These are phyloP conservation scores for Straminergon stramineum DNA, from an alignment of 225 moss, liverwort and hornwort species.

Conservation along the genomic window DNA sequence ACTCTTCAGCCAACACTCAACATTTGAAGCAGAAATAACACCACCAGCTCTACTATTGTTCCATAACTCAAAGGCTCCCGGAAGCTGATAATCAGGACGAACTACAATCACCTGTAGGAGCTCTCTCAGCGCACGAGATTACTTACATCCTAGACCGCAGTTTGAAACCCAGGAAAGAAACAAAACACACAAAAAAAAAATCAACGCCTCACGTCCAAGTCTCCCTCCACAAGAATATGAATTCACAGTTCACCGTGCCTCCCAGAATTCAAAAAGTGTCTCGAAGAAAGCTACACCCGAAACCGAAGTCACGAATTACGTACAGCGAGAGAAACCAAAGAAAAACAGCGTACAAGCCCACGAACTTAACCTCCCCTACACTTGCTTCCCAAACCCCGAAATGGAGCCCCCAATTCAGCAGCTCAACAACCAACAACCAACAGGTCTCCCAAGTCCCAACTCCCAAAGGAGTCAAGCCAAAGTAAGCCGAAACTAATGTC, in stretches of 20 bases:
- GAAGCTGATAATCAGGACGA: background rate
- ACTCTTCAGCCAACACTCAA: background rate
- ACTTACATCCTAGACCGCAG: background rate
- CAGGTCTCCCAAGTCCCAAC: background rate
- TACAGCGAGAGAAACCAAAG: background rate
- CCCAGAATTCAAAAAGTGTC: background rate
- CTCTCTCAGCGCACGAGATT: background rate
- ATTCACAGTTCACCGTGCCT: background rate
- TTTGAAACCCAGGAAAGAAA: background rate
- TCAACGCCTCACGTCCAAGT: background rate
- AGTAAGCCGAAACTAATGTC: background rate
- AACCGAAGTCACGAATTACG: background rate
- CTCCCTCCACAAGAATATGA: background rate
- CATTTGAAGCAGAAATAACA: background rate
- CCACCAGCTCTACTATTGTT: background rate
- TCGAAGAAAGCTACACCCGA: background rate
- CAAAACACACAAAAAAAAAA: no score
- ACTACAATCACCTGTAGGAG: background rate
- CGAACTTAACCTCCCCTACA: background rate
- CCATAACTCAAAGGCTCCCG: background rate
- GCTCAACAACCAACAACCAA: background rate
- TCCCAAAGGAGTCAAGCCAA: background rate
- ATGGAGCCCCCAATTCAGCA: background rate
- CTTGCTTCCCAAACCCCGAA: background rate
- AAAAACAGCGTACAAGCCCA: background rate